Evolutionary conservation across 768 basidiomycete genomes (phyloP).

Genomic region (Mycena indigotica): DNA sequence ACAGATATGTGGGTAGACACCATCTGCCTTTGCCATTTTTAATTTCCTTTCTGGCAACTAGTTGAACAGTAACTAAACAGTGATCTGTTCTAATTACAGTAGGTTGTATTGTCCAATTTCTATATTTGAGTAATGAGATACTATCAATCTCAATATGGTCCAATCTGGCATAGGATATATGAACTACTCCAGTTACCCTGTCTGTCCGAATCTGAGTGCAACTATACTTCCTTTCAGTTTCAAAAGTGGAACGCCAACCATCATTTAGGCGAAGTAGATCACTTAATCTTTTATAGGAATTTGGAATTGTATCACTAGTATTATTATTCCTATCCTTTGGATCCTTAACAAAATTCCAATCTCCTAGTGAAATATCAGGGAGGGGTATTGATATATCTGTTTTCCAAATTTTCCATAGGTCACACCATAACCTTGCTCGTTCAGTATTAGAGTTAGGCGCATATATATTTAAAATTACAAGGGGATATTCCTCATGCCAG

Average conservation of each 20-base stretch:
- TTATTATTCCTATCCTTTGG: constrained; percentile 19
- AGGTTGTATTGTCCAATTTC: constrained; percentile 9
- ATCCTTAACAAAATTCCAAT: constrained; percentile 32
- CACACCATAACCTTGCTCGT: background rate
- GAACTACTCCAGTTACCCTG: background rate
- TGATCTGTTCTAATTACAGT: constrained; percentile 12
- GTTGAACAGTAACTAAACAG: constrained; percentile 1
- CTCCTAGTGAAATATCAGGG: constrained; percentile 18
- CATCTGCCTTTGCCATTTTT: constrained; percentile 8
- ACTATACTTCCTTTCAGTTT: constrained; percentile 1
- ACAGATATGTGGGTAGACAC: constrained; percentile 5
- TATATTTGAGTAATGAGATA: background rate
- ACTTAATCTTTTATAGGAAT: background rate
- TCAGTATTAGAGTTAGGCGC: background rate
- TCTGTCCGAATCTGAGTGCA: background rate
- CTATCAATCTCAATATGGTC: constrained; percentile 7
- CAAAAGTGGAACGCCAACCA: constrained; percentile 13
- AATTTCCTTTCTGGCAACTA: background rate
- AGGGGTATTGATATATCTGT: background rate
- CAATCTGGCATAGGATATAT: constrained; percentile 1
- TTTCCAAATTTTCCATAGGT: background rate
- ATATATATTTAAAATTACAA: constrained; percentile 8
- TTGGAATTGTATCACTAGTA: background rate
- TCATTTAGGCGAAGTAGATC: constrained; percentile 3
- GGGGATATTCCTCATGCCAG: background rate